A percentile compares a stretch with the other conserved stretches of the same genome.
phyloP scores from a whole-genome alignment of 2,329 filamentous ascomycete genomes.

The Acrodontium crateriforme region DNA sequence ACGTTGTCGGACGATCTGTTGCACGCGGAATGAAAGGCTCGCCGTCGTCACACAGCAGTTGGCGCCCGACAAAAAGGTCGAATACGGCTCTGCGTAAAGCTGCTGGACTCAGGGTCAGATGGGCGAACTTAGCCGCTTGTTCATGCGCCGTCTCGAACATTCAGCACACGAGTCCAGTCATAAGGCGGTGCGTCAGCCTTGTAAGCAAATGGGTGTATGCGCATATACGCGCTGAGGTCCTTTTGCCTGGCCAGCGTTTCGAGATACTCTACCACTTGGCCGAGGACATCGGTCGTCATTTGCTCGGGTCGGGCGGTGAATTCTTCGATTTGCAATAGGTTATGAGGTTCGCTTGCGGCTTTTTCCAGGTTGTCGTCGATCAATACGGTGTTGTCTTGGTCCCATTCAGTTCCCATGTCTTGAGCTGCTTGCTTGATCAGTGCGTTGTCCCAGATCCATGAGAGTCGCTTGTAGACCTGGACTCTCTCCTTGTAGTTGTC shows the following conservation, averaged over 20 bases:
- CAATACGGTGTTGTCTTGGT: slow-evolving; percentile 75
- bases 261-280: slow-evolving; percentile 39
- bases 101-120: too few species aligned
- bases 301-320: slow-evolving; percentile 42
- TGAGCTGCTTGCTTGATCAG: slow-evolving; percentile 32
- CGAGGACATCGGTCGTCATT: slow-evolving; percentile 31
- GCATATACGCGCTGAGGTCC: slow-evolving; percentile 35
- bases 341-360: slow-evolving; percentile 68
- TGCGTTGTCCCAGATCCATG: slow-evolving; percentile 50
- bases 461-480: slow-evolving; percentile 81
- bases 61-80: too few species aligned
- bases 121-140: too few species aligned
- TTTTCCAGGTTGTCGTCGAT: slow-evolving; percentile 79
- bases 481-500: slow-evolving; percentile 56
- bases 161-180: slow-evolving; percentile 2
- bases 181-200: not conserved
- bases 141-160: too few species aligned
- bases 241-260: slow-evolving; percentile 36
- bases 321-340: slow-evolving; percentile 68
- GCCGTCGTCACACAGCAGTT: too few species aligned
- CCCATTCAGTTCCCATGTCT: slow-evolving; percentile 42
- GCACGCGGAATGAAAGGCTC: too few species aligned
- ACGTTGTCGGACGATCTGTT: too few species aligned
- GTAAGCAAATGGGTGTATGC: slow-evolving; percentile 4
- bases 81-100: too few species aligned